A percentile compares a stretch with the other conserved stretches of the same genome.
Conservation (phyloP, 768 basidiomycete genomes). For the Calocera viscosa region DNA sequence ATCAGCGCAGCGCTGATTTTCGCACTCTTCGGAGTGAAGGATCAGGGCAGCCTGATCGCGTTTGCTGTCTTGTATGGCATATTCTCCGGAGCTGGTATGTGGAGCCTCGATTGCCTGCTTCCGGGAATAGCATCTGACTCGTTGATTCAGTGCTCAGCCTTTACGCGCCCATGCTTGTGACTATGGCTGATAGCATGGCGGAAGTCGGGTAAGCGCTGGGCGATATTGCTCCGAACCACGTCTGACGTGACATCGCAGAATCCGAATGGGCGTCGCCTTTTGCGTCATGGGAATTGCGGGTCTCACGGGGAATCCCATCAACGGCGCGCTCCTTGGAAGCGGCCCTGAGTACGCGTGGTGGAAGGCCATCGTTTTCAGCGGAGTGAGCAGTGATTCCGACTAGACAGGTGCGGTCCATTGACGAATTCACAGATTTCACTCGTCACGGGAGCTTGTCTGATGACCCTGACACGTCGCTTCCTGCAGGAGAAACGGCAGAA, state of each 20-base stretch:
- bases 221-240: no score
- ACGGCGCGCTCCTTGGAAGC: constrained; percentile 24
- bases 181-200: no score
- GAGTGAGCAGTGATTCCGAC: no score
- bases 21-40: constrained; percentile 11
- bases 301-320: constrained; percentile 41
- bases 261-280: constrained; percentile 37
- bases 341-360: not conserved
- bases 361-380: not conserved
- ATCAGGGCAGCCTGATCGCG: constrained; percentile 18
- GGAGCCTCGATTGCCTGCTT: constrained; percentile 13
- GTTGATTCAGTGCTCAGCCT: not conserved
- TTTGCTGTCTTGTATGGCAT: constrained; percentile 22
- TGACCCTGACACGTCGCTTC: no score
- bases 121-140: not conserved
- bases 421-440: no score
- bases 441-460: no score
- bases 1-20: constrained; percentile 22
- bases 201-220: not conserved
- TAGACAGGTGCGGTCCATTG: no score
- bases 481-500: no score
- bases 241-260: no score
- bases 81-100: constrained; percentile 15
- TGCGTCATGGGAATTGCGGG: constrained; percentile 36
- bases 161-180: no score